phyloP scores from a whole-genome alignment of 176 grass and related monocot species.

The Neostapfia colusana region DNA sequence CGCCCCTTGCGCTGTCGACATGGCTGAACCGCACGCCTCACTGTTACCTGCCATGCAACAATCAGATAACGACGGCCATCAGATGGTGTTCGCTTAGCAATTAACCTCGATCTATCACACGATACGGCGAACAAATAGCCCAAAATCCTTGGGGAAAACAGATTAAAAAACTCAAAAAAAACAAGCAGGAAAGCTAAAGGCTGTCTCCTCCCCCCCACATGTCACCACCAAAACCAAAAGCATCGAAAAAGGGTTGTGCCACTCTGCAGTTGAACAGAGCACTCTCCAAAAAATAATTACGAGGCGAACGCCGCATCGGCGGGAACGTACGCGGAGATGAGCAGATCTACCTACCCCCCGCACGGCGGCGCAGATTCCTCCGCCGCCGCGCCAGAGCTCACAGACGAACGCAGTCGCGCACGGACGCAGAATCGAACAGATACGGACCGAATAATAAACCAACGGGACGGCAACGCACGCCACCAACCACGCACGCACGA shows the following conservation, averaged over 20 bases:
- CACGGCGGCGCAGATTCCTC: slow-evolving; percentile 41
- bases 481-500: slow-evolving; percentile 27
- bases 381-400: slow-evolving; percentile 16
- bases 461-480: slow-evolving; percentile 8
- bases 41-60: slow-evolving; percentile 36
- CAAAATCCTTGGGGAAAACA: slow-evolving; percentile 6
- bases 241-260: slow-evolving; percentile 38
- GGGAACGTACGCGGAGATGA: slow-evolving; percentile 23
- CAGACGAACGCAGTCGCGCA: slow-evolving; percentile 7
- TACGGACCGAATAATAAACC: slow-evolving; percentile 30
- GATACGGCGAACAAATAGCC: not conserved
- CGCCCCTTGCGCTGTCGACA: slow-evolving; percentile 73
- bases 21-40: slow-evolving; percentile 39
- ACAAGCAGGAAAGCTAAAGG: slow-evolving; percentile 34
- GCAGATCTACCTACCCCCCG: slow-evolving; percentile 54
- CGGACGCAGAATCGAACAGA: slow-evolving; percentile 29
- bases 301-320: not conserved
- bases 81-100: slow-evolving; percentile 8
- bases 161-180: slow-evolving; percentile 1
- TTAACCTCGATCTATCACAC: slow-evolving; percentile 4
- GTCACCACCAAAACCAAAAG: slow-evolving; percentile 37
- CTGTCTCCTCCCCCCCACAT: slow-evolving; percentile 36
- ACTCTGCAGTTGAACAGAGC: slow-evolving; percentile 34
- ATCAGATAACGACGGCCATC: slow-evolving; percentile 34
- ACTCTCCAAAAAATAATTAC: not conserved